phyloP scores from a whole-genome alignment of 2,329 filamentous ascomycete genomes.

The Penicillium oxalicum region DNA sequence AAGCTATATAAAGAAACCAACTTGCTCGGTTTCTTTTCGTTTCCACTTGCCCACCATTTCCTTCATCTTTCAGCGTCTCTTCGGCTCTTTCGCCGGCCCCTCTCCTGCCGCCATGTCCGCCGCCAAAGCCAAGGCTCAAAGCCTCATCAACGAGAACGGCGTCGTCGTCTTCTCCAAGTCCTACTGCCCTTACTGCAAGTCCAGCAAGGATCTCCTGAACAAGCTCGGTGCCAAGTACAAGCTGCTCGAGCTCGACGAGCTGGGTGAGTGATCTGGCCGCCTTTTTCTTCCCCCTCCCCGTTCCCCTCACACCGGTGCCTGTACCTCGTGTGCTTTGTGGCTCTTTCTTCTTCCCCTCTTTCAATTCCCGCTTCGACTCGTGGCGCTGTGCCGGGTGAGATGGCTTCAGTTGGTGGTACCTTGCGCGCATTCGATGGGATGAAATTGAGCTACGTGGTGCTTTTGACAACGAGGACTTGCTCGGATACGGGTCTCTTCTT shows the following conservation, averaged over 20 bases:
- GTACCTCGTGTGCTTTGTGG: too few species aligned
- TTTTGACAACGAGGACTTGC: too few species aligned
- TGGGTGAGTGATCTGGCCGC: conserved; percentile 53
- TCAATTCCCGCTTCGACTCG: too few species aligned
- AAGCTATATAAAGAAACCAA: conserved; percentile 11
- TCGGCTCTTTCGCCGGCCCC: conserved; percentile 52
- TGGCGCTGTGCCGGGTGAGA: too few species aligned
- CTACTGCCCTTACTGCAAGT: conserved; percentile 87
- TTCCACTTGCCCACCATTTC: conserved; percentile 51
- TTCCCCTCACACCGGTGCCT: neutral
- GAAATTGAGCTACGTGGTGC: too few species aligned
- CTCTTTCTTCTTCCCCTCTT: too few species aligned
- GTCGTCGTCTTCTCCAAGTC: conserved; percentile 97
- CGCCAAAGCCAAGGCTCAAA: conserved; percentile 75
- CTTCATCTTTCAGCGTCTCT: conserved; percentile 67
- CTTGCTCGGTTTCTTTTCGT: conserved; percentile 7
- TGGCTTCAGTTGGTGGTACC: too few species aligned
- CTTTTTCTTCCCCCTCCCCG: neutral
- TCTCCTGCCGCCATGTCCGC: conserved; percentile 68
- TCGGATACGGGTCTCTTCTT: too few species aligned
- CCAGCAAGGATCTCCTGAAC: conserved; percentile 69
- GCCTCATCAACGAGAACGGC: conserved; percentile 80
- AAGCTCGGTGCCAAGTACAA: conserved; percentile 66
- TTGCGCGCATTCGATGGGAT: too few species aligned
- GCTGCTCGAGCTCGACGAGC: conserved; percentile 76